phyloP scores from a whole-genome alignment of 75 land plant genomes.

The Sequoiadendron giganteum region DNA sequence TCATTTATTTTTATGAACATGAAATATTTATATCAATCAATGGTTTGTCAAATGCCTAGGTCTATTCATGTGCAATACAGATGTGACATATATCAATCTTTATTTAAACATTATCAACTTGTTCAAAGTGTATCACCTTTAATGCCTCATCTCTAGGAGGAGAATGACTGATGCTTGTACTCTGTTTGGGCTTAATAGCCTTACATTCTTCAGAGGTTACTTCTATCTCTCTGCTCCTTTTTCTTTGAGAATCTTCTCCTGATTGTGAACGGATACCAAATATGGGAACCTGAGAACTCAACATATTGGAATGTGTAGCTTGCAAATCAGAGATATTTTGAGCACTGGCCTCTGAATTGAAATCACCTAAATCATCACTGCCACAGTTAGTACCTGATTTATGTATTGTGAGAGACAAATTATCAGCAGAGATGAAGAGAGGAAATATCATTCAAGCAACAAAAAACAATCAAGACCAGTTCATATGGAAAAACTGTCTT shows the following conservation, averaged over 20 bases:
- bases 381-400: not conserved
- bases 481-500: not conserved
- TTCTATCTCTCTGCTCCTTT: not conserved
- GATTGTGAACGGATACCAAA: not conserved
- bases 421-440: not conserved
- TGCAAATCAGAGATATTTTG: not conserved
- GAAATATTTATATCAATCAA: not conserved
- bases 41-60: not conserved
- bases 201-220: not conserved
- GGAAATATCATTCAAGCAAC: not conserved
- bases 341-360: not conserved
- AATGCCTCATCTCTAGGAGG: not conserved
- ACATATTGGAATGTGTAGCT: not conserved
- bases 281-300: not conserved
- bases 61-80: not conserved
- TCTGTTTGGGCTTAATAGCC: not conserved
- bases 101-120: not conserved
- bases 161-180: not conserved
- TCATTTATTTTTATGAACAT: not conserved
- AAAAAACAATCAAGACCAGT: not conserved
- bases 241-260: not conserved
- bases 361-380: slow-evolving; percentile 2
- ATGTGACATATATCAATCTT: not conserved
- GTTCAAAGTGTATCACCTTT: not conserved
- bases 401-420: not conserved